Evolutionary conservation across 1,284 basidiomycete species (phyloP).

Genomic region (Rhodofomes roseus): DNA sequence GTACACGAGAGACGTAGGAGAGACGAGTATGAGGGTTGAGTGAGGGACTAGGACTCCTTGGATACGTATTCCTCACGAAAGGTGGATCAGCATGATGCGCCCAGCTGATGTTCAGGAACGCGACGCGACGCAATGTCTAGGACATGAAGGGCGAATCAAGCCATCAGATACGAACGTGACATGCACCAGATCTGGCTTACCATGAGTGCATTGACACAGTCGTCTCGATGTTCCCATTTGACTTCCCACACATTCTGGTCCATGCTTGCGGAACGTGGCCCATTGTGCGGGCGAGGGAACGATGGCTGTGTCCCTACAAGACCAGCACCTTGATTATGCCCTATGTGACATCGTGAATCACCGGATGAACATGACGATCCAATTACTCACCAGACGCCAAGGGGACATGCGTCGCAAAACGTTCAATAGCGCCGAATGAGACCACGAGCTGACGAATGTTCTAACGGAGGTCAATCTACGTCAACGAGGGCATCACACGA

Average conservation of each 20-base stretch:
- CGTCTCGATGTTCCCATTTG: conserved; percentile 72
- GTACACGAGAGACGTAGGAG: background rate
- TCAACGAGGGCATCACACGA: background rate
- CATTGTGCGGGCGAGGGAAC: conserved; percentile 43
- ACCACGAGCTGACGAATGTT: conserved; percentile 42
- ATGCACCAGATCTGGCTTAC: conserved; percentile 29
- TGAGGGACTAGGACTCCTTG: background rate
- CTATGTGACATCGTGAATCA: background rate
- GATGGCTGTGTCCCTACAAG: background rate
- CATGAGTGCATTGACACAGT: conserved; percentile 67
- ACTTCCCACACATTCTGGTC: conserved; percentile 63
- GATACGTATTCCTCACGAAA: background rate
- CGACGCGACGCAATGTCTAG: conserved; percentile 63
- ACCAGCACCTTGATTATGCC: background rate
- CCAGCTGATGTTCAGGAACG: conserved; percentile 75
- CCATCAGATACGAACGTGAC: background rate
- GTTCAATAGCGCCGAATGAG: conserved; percentile 57
- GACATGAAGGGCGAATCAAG: background rate
- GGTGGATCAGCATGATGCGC: conserved; percentile 45
- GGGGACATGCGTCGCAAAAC: conserved; percentile 28
- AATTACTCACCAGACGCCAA: conserved; percentile 6
- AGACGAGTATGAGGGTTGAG: background rate
- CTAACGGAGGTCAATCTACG: conserved; percentile 25
- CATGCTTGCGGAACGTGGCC: conserved; percentile 51
- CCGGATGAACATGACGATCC: background rate